phyloP scores from a whole-genome alignment of 2,329 filamentous ascomycete genomes.

The Trichoderma guizhouense region DNA sequence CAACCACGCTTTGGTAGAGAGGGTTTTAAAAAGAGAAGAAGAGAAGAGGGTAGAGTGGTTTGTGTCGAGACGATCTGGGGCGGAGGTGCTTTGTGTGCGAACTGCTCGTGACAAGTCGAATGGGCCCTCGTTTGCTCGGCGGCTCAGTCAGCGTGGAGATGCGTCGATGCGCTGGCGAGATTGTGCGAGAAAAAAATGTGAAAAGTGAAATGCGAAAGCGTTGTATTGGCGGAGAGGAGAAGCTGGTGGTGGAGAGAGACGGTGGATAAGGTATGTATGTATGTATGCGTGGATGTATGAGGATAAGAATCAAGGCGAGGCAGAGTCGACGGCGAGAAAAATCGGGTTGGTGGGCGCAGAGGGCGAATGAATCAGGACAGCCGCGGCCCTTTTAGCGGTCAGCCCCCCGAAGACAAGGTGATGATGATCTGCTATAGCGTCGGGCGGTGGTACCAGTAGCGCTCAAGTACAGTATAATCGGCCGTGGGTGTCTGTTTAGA shows the following conservation, averaged over 20 bases:
- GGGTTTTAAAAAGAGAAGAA: neutral
- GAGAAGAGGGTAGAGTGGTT: neutral
- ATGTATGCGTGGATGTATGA: neutral
- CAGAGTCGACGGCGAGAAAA: constrained; percentile 6
- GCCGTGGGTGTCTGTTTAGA: neutral
- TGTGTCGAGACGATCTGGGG: neutral
- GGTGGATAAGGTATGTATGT: neutral
- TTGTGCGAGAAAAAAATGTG: neutral
- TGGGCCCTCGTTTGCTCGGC: constrained; percentile 6
- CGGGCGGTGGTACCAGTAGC: constrained; percentile 17
- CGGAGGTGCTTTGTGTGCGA: constrained; percentile 5
- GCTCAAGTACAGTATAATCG: neutral
- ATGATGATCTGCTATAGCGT: constrained; percentile 21
- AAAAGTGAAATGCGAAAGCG: neutral
- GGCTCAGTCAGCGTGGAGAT: constrained; percentile 12
- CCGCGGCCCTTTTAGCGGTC: constrained; percentile 19
- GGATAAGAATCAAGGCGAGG: neutral
- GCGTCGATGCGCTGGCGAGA: constrained; percentile 14
- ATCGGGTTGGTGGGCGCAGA: constrained; percentile 5
- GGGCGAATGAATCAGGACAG: constrained; percentile 16
- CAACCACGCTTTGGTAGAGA: neutral
- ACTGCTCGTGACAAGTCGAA: constrained; percentile 7
- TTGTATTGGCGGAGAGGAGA: constrained; percentile 9
- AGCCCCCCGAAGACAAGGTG: constrained; percentile 16
- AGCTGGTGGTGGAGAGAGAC: constrained; percentile 1